Evolutionary conservation across 805 yeast genomes (phyloP).

Genomic region (Candida rishiriensis): DNA sequence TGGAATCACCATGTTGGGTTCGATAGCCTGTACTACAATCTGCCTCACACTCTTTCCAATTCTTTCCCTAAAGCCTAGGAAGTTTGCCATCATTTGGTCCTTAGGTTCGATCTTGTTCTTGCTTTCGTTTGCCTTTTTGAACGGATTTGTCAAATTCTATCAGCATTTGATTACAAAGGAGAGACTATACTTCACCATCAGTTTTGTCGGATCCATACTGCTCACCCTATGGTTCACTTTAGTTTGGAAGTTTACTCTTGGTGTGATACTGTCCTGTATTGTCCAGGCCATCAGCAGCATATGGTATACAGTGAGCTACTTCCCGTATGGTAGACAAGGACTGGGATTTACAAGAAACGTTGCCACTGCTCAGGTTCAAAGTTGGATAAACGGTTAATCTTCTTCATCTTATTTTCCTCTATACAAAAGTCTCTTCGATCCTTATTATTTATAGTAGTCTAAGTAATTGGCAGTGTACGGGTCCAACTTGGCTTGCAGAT

Average conservation of each 20-base stretch:
- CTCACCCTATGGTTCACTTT: constrained; percentile 71
- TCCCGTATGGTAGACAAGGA: constrained; percentile 85
- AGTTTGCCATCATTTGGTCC: constrained; percentile 82
- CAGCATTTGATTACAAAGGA: constrained; percentile 65
- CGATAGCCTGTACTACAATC: constrained; percentile 68
- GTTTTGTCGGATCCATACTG: constrained; percentile 70
- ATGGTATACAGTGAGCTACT: constrained; percentile 81
- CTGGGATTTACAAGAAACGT: constrained; percentile 51
- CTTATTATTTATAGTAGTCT: constrained; percentile 10
- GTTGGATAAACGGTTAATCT: constrained; percentile 23
- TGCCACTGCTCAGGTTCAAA: constrained; percentile 32
- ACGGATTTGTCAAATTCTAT: constrained; percentile 75
- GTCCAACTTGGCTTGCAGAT: constrained; percentile 13
- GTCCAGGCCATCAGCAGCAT: constrained; percentile 76
- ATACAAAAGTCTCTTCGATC: no score
- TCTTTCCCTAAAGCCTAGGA: constrained; percentile 75
- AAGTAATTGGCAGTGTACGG: constrained; percentile 16
- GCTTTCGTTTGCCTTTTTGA: constrained; percentile 77
- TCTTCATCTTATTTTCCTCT: no score
- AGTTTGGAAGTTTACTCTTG: constrained; percentile 55
- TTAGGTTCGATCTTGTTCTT: constrained; percentile 81
- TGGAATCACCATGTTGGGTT: constrained; percentile 65
- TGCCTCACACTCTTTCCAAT: constrained; percentile 81
- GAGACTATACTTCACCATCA: constrained; percentile 66
- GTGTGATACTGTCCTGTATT: constrained; percentile 66